Evolutionary conservation across 441 rosid genomes (phyloP), one percentile per base, ranked within the genome.

Genomic region (Corymbia calophylla): DNA sequence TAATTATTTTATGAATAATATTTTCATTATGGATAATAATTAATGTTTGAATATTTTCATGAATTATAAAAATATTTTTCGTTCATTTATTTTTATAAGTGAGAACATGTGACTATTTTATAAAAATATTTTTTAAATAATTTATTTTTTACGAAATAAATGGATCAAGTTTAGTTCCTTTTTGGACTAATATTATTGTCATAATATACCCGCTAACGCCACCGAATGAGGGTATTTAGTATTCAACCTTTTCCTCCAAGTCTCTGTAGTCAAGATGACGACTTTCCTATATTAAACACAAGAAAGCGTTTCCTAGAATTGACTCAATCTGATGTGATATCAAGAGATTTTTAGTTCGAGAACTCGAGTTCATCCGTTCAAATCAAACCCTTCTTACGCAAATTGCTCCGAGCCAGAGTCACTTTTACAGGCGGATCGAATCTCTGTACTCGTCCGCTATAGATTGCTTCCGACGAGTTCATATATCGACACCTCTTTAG

Each of bases 51-150:
- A 12, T 60, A 60, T 12, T 60, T 60, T 60, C 2, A 0, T 62
- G 4, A 17, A 62, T 2, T 2, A 62, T 62, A 6, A 62, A 29
- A 0, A n/a, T 6, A 62, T n/a, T 6, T 62, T 13, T 29, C 0
- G 9, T 62, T 0, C 0, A 7, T 29, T 62, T 4, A 62, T 62
- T 62, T 62, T 29, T 62, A 14, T 6, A 3, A 62, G 16, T 0
- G 68, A 13, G 0, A 62, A 23, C 5, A 39, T 39, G 44, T 4
- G 64, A 11, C 10, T 0, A 12, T 10, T 58, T 58, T 58, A 11
- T 5, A 10, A 55, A 18, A 54, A 54, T 54, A 1, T 54, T 54
- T 54, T 54, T 2, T 11, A 53, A 53, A 53, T 29, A 6, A 29
- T 62, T 29, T 4, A 62, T 29, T 62, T 62, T 29, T 29, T 6